These are phyloP conservation scores for Brassica balearica DNA, from an alignment of 441 rosid species.

Conservation along the genomic window DNA sequence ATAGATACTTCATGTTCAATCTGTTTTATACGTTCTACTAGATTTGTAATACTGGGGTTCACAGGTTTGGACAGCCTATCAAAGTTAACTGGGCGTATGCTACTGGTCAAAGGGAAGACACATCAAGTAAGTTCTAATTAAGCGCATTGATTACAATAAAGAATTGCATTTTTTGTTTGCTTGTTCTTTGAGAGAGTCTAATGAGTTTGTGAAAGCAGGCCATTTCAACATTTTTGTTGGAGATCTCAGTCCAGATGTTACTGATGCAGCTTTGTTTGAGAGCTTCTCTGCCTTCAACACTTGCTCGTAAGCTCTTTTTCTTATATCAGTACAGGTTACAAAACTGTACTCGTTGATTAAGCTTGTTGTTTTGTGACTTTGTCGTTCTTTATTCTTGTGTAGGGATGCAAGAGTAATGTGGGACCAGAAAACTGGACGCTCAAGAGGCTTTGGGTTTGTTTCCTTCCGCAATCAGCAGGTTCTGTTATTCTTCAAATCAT, in stretches of 20 bases:
- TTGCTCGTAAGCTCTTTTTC: constrained; percentile 69
- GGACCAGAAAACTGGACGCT: constrained; percentile 95
- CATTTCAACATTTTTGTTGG: constrained; percentile 89
- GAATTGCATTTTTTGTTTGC: background rate
- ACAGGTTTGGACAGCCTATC: constrained; percentile 86
- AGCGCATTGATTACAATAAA: background rate
- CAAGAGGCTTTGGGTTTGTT: constrained; percentile 95
- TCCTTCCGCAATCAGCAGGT: constrained; percentile 84
- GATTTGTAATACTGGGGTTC: constrained; percentile 25
- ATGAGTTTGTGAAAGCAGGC: constrained; percentile 47
- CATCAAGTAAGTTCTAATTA: constrained; percentile 57
- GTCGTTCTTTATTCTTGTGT: background rate
- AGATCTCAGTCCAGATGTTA: constrained; percentile 93
- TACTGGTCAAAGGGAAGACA: constrained; percentile 90
- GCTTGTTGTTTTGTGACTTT: constrained; percentile 9
- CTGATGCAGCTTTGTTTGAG: constrained; percentile 79
- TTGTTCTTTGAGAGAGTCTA: background rate
- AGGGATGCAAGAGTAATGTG: constrained; percentile 98
- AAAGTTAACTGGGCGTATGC: constrained; percentile 96
- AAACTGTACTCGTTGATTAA: background rate
- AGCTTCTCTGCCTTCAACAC: constrained; percentile 67
- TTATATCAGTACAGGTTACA: background rate
- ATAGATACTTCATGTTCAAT: background rate
- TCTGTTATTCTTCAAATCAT: constrained; percentile 8
- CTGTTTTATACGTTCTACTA: background rate